Conservation (phyloP, 352 stramenopile species). For the Hyaloperonospora brassicae region DNA sequence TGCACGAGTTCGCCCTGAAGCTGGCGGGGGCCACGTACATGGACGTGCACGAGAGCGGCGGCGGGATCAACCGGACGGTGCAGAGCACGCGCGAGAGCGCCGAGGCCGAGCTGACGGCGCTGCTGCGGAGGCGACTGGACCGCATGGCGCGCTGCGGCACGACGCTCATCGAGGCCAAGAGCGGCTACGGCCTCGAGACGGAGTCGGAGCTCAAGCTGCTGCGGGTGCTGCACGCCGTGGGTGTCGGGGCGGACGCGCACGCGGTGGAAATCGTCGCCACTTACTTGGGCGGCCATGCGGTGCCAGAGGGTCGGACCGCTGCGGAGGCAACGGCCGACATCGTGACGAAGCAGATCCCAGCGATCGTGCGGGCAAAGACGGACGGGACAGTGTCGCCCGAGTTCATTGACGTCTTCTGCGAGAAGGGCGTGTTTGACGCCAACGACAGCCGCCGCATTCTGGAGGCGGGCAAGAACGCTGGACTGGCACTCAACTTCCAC, state of each 20-base stretch:
- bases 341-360: constrained; percentile 65
- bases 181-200: constrained; percentile 73
- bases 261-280: constrained; percentile 75
- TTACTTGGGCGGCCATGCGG: constrained; percentile 67
- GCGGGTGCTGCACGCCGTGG: constrained; percentile 49
- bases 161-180: constrained; percentile 78
- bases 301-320: constrained; percentile 63
- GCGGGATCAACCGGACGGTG: constrained; percentile 76
- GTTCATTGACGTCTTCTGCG: constrained; percentile 83
- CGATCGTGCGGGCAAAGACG: constrained; percentile 53
- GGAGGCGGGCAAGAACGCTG: constrained; percentile 46
- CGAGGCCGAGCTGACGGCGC: constrained; percentile 43
- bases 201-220: constrained; percentile 84
- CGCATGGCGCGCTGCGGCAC: constrained; percentile 70
- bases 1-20: constrained; percentile 86
- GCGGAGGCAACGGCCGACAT: constrained; percentile 61
- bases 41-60: constrained; percentile 68
- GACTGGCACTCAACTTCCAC: constrained; percentile 81
- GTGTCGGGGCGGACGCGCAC: constrained; percentile 33
- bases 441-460: constrained; percentile 71
- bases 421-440: constrained; percentile 80
- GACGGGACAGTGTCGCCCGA: constrained; percentile 67
- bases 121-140: constrained; percentile 51
- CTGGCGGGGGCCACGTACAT: constrained; percentile 80
- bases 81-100: constrained; percentile 58